phyloP scores from a whole-genome alignment of 2,329 filamentous ascomycete genomes.

The Arthrinium puccinioides region DNA sequence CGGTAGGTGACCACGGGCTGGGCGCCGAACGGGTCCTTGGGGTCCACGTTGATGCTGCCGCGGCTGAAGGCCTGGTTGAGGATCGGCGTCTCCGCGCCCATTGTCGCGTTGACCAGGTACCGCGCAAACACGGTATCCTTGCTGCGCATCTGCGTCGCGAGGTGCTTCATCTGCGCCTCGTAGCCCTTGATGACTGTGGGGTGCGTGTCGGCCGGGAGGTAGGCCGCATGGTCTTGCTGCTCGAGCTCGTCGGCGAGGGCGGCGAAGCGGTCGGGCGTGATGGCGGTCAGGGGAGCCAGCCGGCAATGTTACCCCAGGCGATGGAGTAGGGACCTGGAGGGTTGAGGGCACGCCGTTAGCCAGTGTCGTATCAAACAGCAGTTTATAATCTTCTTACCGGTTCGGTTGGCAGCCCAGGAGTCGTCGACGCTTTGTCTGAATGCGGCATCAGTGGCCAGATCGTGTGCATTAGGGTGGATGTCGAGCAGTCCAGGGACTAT shows the following conservation, averaged over 20 bases:
- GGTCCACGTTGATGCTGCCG: slow-evolving; percentile 29
- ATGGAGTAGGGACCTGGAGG: slow-evolving; percentile 23
- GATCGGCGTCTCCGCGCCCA: slow-evolving; percentile 7
- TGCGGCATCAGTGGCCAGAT: slow-evolving; percentile 17
- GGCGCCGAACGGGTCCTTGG: slow-evolving; percentile 26
- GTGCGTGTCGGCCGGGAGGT: slow-evolving; percentile 23
- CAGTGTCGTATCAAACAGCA: neutral
- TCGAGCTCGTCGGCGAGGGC: slow-evolving; percentile 23
- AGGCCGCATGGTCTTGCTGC: slow-evolving; percentile 21
- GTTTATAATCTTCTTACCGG: slow-evolving; percentile 9
- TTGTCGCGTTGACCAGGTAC: neutral
- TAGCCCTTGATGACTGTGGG: slow-evolving; percentile 29
- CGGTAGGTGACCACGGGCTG: slow-evolving; percentile 31
- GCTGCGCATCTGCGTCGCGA: neutral
- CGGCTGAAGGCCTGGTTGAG: slow-evolving; percentile 27
- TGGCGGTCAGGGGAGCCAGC: slow-evolving; percentile 27
- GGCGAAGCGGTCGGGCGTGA: slow-evolving; percentile 22
- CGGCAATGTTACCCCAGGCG: slow-evolving; percentile 25
- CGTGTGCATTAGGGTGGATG: slow-evolving; percentile 18
- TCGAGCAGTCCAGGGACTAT: too few species aligned
- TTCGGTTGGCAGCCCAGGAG: slow-evolving; percentile 19
- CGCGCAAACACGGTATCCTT: slow-evolving; percentile 1
- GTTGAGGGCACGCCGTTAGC: neutral
- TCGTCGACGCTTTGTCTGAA: slow-evolving; percentile 20
- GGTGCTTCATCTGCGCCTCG: slow-evolving; percentile 10